Base-by-base conservation (phyloP, 768 basidiomycete species). In the Boletus tylopilopsis region DNA sequence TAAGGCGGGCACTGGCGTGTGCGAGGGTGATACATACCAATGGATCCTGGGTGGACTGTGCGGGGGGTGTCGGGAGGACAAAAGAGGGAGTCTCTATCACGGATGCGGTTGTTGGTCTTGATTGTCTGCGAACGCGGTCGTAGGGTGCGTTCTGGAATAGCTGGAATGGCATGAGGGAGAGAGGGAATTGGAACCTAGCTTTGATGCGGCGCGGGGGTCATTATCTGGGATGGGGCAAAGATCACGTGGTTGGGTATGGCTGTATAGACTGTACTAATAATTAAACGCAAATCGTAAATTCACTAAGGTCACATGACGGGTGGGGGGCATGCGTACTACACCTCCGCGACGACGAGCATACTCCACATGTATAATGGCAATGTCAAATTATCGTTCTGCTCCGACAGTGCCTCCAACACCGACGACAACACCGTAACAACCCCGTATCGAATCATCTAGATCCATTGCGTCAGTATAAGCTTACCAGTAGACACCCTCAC, bases 301-400 rank as follows among this genome's bases (percentile, higher is more conserved):
- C 61, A 49, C 54, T 52, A 59, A 42, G 34, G 57, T 62, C 61
- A 62, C 61, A 49, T 65, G 62, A 64, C 47, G 22, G n/a, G n/a
- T n/a, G n/a, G n/a, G n/a, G n/a, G n/a, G 24, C n/a, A 25, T 8
- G 15, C 15, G n/a, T n/a, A n/a, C 51, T 60, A 63, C 50, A 54
- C 55, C 47, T 71, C 75, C 7, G 77, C 73, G 42, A 93, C 69
- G 27, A 85, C 84, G 29, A 93, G 73, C 71, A 92, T 75, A 63
- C 89, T 87, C 93, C 94, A 99, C 74, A 94, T 84, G 67, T 87
- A 98, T 68, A 98, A 71, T n/a, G 96, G 95, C 54, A 99, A 74
- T 35, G 90, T 92, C 57, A 99, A 75, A 70, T 99, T 99, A 71
- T 99, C 96, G 69, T 98, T 98, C 71, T 99, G 96, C 63, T 87